Percentiles rank a stretch among this genome's conserved stretches.
These are phyloP conservation scores for Exophiala viscosa DNA, from an alignment of 2,329 filamentous ascomycete genomes.

Conservation along the genomic window DNA sequence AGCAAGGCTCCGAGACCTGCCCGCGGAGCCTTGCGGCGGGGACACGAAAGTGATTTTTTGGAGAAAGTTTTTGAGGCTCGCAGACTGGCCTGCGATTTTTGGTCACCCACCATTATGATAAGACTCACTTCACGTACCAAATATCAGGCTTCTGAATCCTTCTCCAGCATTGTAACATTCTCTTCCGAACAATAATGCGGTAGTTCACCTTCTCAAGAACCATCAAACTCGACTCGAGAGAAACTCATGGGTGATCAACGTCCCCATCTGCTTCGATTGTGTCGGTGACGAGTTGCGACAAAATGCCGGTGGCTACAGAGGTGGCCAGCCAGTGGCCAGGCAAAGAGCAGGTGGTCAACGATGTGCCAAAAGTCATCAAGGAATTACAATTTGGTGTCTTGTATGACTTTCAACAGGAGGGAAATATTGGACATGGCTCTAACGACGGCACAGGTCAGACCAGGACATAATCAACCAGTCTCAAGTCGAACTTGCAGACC, in stretches of 20 bases:
- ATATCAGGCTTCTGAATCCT: not conserved
- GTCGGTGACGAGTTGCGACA: slow-evolving; percentile 13
- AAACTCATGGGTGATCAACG: not conserved
- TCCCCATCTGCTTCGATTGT: not conserved
- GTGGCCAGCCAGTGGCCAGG: slow-evolving; percentile 9
- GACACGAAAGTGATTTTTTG: not conserved
- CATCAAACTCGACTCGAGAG: not conserved
- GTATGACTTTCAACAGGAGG: slow-evolving; percentile 44
- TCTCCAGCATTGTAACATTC: not conserved
- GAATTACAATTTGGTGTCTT: slow-evolving; percentile 92
- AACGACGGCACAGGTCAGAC: slow-evolving; percentile 59
- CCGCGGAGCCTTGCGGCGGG: not conserved
- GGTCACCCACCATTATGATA: not conserved
- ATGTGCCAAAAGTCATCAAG: slow-evolving; percentile 84
- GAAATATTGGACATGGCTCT: slow-evolving; percentile 5
- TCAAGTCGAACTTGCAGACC: slow-evolving; percentile 90
- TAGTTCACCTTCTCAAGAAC: not conserved
- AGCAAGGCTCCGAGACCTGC: not conserved
- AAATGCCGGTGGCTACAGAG: slow-evolving; percentile 19
- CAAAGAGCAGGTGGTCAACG: slow-evolving; percentile 88
- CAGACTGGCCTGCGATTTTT: not conserved
- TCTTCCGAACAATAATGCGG: slow-evolving; percentile 5
- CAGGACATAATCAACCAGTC: slow-evolving; percentile 95
- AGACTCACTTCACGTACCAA: not conserved
- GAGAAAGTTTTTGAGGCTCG: slow-evolving; percentile 5